Evolutionary conservation across 257 asterid species (phyloP), one percentile per base, ranked within the genome.

Genomic region (Solanum paucissectum): DNA sequence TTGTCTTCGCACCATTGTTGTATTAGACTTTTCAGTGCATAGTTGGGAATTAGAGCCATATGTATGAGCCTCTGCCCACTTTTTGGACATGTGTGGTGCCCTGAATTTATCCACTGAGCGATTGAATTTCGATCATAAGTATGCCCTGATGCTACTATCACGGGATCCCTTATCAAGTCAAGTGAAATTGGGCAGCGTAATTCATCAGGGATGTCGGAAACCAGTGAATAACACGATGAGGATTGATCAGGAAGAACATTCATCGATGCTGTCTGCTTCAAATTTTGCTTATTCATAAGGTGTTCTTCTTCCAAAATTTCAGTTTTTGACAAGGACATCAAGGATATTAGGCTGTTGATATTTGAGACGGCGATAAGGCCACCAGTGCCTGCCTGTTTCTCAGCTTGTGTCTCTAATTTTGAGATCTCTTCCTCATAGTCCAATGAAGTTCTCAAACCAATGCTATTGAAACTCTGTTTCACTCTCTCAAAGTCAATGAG

Each of bases 381-480:
- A 46, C 99, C 99, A 7, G 99, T 95, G 77, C 99, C 98, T 21
- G 97, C 98, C 91, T 96, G 98, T 86, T 92, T 93, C 91, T 90
- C 93, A 34, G 95, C 96, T 91, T 96, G 97, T 62, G 90, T 90
- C 88, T 87, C 92, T 7, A 96, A 96, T 83, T 94, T 95, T 7
- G 90, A 92, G 40, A 96, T 93, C 94, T 94, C 98, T 68, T 91
- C 96, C 34, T 93, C 95, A 34, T 91, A 91, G 25, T 95, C 93
- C 40, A 55, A 23, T 12, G 87, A 74, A 86, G 82, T 90, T 86
- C 76, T 92, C 73, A 95, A 86, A 52, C 99, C 98, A 86, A 92
- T 86, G 89, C 91, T 88, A 82, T 91, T 87, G 33, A 95, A 66
- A 72, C 90, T 88, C 33, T 91, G 93, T 74, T 90, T 85, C 33